These are phyloP conservation scores for Tolypocladium capitatum DNA, from an alignment of 2,329 filamentous ascomycete species.

Conservation along the genomic window DNA sequence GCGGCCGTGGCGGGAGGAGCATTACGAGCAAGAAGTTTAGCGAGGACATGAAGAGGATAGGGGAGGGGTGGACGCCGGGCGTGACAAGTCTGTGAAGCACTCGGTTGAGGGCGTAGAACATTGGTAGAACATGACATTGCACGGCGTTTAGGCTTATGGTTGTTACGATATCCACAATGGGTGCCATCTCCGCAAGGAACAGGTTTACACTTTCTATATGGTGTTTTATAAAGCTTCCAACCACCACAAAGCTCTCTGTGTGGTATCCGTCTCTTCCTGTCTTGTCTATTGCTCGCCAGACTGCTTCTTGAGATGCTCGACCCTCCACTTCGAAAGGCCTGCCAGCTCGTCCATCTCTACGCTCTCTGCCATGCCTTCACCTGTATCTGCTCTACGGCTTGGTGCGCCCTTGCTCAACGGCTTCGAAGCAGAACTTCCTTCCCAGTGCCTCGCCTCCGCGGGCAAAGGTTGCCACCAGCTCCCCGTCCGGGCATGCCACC, in stretches of 20 bases:
- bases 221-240: background rate
- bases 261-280: background rate
- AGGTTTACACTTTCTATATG: background rate
- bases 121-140: conserved; percentile 6
- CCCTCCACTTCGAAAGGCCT: conserved; percentile 24
- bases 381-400: conserved; percentile 1
- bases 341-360: conserved; percentile 23
- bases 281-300: conserved; percentile 1
- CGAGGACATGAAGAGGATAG: conserved; percentile 73
- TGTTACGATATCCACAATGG: background rate
- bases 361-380: conserved; percentile 21
- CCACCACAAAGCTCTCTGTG: background rate
- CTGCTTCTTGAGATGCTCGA: conserved; percentile 19
- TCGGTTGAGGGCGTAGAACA: conserved; percentile 3
- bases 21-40: conserved; percentile 75
- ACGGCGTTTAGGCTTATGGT: conserved; percentile 12
- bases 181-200: no score
- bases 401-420: conserved; percentile 5
- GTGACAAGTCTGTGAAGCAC: conserved; percentile 40
- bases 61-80: conserved; percentile 71
- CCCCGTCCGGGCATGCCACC: conserved; percentile 54
- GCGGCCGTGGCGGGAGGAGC: conserved; percentile 43
- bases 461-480: conserved; percentile 63
- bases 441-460: conserved; percentile 53
- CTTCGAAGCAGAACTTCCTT: conserved; percentile 24